These are phyloP conservation scores for Penicillium maclennaniae DNA, from an alignment of 495 filamentous ascomycete genomes.

Conservation along the genomic window DNA sequence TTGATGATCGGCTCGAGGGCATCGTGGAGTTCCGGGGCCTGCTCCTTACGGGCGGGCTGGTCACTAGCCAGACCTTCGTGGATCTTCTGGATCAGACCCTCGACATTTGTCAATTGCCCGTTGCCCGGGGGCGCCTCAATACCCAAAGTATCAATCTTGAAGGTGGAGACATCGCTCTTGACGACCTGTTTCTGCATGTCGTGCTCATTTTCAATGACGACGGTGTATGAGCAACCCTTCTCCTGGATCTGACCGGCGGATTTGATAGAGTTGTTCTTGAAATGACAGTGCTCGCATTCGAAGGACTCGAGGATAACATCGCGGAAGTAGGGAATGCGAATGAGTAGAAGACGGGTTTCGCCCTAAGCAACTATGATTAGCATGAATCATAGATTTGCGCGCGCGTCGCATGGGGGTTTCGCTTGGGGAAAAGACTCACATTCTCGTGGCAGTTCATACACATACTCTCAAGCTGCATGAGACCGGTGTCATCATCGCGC, in stretches of 20 bases:
- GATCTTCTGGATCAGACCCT: constrained; percentile 76
- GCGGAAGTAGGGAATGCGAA: constrained; percentile 91
- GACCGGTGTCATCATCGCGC: constrained; percentile 41
- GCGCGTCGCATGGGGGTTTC: background rate
- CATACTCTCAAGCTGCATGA: constrained; percentile 56
- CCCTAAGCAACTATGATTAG: constrained; percentile 52
- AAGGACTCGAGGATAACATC: constrained; percentile 98
- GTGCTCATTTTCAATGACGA: constrained; percentile 61
- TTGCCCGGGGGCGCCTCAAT: constrained; percentile 87
- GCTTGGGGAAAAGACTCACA: constrained; percentile 35
- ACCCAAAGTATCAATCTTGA: constrained; percentile 79
- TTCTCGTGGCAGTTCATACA: constrained; percentile 89
- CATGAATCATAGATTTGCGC: background rate
- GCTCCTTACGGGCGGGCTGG: constrained; percentile 68
- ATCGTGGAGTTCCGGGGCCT: constrained; percentile 67
- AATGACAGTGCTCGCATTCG: constrained; percentile 80
- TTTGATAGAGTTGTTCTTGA: constrained; percentile 88
- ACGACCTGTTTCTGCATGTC: constrained; percentile 86
- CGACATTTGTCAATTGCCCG: constrained; percentile 86
- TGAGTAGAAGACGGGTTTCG: constrained; percentile 78
- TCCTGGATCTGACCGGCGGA: constrained; percentile 87
- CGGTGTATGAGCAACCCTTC: constrained; percentile 73
- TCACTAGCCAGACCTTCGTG: constrained; percentile 70
- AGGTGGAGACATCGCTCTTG: constrained; percentile 79
- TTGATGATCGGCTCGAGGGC: constrained; percentile 71